Conservation (phyloP, 805 yeast species). For the Peterozyma xylosa region DNA sequence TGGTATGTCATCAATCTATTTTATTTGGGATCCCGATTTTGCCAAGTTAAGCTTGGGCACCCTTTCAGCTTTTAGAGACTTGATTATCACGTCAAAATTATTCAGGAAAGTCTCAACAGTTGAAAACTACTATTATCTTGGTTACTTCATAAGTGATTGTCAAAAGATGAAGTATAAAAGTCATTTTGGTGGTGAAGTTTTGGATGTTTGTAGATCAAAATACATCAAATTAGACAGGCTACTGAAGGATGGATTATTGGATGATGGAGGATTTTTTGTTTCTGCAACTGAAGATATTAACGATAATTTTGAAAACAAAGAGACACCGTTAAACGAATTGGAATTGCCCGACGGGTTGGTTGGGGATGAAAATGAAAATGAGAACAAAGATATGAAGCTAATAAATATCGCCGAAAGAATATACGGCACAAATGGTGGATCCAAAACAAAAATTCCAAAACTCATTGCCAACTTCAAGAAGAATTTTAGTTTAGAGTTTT, state of each 20-base stretch:
- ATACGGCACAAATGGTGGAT: constrained; percentile 28
- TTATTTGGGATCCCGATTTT: constrained; percentile 81
- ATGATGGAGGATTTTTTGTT: constrained; percentile 23
- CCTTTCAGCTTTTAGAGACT: constrained; percentile 65
- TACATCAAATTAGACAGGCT: constrained; percentile 31
- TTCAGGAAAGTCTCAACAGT: constrained; percentile 16
- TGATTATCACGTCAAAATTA: constrained; percentile 42
- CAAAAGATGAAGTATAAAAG: constrained; percentile 77
- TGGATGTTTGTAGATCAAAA: constrained; percentile 44
- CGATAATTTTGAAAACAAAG: background rate
- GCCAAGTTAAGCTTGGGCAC: constrained; percentile 69
- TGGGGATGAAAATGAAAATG: background rate
- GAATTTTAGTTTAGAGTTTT: background rate
- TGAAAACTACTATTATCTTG: constrained; percentile 59
- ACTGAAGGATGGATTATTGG: constrained; percentile 15
- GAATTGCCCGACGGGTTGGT: constrained; percentile 1
- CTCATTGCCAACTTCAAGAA: background rate
- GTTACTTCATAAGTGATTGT: constrained; percentile 75
- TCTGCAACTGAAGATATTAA: constrained; percentile 1
- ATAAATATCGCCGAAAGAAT: constrained; percentile 24
- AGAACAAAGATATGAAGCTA: background rate
- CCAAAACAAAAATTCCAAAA: constrained; percentile 10
- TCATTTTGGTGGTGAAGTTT: constrained; percentile 67
- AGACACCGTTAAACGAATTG: background rate
- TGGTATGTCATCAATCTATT: constrained; percentile 77